Evolutionary conservation across 345 rosid species (phyloP).

Genomic region (Bretschneidera sinensis): DNA sequence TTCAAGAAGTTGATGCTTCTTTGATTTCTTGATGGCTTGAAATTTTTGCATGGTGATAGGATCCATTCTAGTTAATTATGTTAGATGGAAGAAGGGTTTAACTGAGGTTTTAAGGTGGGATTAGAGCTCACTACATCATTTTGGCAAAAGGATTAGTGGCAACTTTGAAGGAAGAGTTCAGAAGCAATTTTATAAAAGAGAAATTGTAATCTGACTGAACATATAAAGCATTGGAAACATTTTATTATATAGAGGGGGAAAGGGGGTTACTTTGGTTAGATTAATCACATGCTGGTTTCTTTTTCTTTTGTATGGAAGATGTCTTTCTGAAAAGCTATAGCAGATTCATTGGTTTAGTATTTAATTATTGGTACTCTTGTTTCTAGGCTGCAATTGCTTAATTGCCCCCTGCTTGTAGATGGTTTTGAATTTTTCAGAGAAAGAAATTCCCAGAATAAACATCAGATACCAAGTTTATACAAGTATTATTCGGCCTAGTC

Average conservation of each 20-base stretch:
- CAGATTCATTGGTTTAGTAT: conserved; percentile 20
- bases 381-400: too few relatives aligned
- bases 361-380: conserved; percentile 12
- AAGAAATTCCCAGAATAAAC: too few relatives aligned
- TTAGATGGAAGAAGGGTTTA: background rate
- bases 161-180: too few relatives aligned
- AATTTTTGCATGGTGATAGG: conserved; percentile 23
- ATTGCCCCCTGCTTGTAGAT: too few relatives aligned
- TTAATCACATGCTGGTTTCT: conserved; percentile 10
- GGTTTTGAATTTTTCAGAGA: background rate
- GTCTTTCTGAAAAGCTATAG: conserved; percentile 27
- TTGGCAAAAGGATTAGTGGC: background rate
- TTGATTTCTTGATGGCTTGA: conserved; percentile 30
- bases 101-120: background rate
- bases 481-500: too few relatives aligned
- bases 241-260: conserved; percentile 22
- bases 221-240: conserved; percentile 13
- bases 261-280: conserved; percentile 16
- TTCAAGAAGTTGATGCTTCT: conserved; percentile 28
- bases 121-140: background rate
- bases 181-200: conserved; percentile 11
- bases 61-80: conserved; percentile 26
- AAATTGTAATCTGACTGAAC: conserved; percentile 30
- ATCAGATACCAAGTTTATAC: too few relatives aligned
- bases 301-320: conserved; percentile 9